These are phyloP conservation scores for Trichosporon faecale DNA, from an alignment of 1,284 basidiomycete species.

Conservation along the genomic window DNA sequence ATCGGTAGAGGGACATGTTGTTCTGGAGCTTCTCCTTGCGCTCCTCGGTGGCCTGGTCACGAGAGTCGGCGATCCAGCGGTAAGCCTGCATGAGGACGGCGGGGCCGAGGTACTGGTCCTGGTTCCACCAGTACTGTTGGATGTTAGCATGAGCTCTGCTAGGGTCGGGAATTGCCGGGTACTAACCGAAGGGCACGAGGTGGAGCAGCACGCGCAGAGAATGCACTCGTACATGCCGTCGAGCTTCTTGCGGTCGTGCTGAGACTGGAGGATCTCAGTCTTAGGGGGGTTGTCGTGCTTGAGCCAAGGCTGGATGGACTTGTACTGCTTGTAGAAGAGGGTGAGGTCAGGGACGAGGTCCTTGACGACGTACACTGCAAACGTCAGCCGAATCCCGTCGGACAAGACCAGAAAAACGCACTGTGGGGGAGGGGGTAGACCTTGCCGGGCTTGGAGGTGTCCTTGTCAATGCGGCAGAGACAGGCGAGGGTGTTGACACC, in stretches of 20 bases:
- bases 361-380: slow-evolving; percentile 95
- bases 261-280: slow-evolving; percentile 73
- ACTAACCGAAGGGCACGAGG: slow-evolving; percentile 70
- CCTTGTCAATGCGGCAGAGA: slow-evolving; percentile 88
- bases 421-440: slow-evolving; percentile 99
- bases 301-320: slow-evolving; percentile 93
- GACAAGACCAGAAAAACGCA: slow-evolving; percentile 54
- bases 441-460: slow-evolving; percentile 70
- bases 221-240: slow-evolving; percentile 94
- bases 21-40: slow-evolving; percentile 93
- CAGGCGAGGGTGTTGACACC: slow-evolving; percentile 97
- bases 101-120: slow-evolving; percentile 96
- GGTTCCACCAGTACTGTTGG: slow-evolving; percentile 91
- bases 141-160: slow-evolving; percentile 21
- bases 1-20: slow-evolving; percentile 80
- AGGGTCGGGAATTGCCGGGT: not conserved
- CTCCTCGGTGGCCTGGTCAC: slow-evolving; percentile 77
- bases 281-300: slow-evolving; percentile 86
- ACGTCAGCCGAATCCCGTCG: not conserved
- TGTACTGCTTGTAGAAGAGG: slow-evolving; percentile 85
- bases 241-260: slow-evolving; percentile 88
- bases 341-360: slow-evolving; percentile 78
- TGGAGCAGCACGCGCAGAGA: slow-evolving; percentile 81
- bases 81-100: slow-evolving; percentile 94
- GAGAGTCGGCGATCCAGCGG: slow-evolving; percentile 95